phyloP scores from a whole-genome alignment of 2,329 filamentous ascomycete genomes.

The Colletotrichum tropicicola region DNA sequence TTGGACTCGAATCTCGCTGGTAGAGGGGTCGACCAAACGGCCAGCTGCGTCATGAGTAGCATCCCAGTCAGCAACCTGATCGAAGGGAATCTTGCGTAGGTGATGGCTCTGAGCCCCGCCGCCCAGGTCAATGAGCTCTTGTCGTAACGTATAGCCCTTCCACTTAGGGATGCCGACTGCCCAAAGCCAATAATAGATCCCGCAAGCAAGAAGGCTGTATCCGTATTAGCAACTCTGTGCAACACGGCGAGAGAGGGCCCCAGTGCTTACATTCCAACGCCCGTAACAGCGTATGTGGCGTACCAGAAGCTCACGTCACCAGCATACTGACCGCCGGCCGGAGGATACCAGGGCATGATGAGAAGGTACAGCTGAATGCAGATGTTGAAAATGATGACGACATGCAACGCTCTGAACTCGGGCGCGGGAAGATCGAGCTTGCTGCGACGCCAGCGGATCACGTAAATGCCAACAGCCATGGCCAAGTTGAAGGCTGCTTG shows the following conservation, averaged over 20 bases:
- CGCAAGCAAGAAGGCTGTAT: constrained; percentile 59
- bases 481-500: constrained; percentile 64
- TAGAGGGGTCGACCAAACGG: neutral
- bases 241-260: neutral
- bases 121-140: constrained; percentile 53
- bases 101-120: constrained; percentile 51
- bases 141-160: constrained; percentile 61
- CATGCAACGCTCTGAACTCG: constrained; percentile 68
- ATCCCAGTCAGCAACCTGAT: constrained; percentile 65
- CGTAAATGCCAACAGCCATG: constrained; percentile 64
- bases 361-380: constrained; percentile 69
- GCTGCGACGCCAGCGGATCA: constrained; percentile 64
- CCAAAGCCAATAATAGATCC: constrained; percentile 67
- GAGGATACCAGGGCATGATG: constrained; percentile 78
- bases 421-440: constrained; percentile 56
- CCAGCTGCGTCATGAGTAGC: constrained; percentile 61
- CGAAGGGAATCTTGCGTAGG: constrained; percentile 61
- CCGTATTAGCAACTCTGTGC: neutral
- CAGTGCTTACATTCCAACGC: constrained; percentile 70
- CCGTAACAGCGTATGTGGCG: constrained; percentile 72
- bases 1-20: neutral
- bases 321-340: constrained; percentile 63
- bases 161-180: constrained; percentile 62
- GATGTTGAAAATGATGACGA: constrained; percentile 67
- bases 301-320: constrained; percentile 81